Percentiles rank a stretch among this genome's conserved stretches.
phyloP scores from a whole-genome alignment of 495 filamentous ascomycete genomes.

The Penicillium chermesinum region DNA sequence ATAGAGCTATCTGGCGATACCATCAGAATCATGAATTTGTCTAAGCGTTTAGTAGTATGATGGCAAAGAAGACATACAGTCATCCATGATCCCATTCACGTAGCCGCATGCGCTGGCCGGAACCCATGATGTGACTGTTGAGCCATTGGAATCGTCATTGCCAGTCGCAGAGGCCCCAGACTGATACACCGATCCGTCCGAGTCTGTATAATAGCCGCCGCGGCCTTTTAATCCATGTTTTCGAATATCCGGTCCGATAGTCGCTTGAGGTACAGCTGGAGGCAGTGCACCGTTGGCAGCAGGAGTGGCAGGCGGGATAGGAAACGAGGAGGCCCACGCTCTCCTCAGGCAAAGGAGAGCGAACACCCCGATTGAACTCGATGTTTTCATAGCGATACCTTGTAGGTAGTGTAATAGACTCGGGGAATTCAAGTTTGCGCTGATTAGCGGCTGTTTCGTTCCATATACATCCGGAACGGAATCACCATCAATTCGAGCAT shows the following conservation, averaged over 20 bases:
- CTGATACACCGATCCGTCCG: too few species aligned
- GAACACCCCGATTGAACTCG: not conserved
- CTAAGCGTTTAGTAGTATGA: too few species aligned
- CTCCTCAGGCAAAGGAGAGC: not conserved
- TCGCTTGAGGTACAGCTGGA: not conserved
- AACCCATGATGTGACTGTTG: slow-evolving; percentile 5
- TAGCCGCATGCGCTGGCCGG: slow-evolving; percentile 10
- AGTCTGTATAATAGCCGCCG: not conserved
- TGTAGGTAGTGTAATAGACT: too few species aligned
- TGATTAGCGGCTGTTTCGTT: not conserved
- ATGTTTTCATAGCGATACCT: not conserved
- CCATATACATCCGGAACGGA: not conserved
- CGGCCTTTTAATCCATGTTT: not conserved
- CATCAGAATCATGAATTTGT: too few species aligned
- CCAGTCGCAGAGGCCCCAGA: not conserved
- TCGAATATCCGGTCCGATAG: not conserved
- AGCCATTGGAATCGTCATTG: too few species aligned
- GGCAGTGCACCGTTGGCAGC: not conserved
- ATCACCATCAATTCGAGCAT: not conserved
- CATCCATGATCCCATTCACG: slow-evolving; percentile 3
- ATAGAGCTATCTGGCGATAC: slow-evolving; percentile 4
- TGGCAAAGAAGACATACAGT: slow-evolving; percentile 1
- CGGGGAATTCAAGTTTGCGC: too few species aligned
- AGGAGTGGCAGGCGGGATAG: not conserved
- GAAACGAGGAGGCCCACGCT: not conserved